These are phyloP conservation scores for Murraya koenigii DNA, from an alignment of 345 rosid species.

Conservation along the genomic window DNA sequence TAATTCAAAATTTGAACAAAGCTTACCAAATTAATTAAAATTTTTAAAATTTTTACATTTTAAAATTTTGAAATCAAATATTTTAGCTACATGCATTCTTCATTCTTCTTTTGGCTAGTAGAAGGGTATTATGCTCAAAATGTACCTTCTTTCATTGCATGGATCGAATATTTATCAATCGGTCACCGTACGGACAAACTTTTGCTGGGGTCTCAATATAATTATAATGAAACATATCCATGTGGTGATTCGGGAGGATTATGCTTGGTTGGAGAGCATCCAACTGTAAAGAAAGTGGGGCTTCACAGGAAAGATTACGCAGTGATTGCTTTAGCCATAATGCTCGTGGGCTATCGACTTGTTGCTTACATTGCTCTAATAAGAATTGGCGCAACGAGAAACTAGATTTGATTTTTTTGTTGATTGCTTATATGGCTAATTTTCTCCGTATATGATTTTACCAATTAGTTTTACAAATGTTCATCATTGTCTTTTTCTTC, in stretches of 20 bases:
- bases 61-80: too few relatives aligned
- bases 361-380: slow-evolving; percentile 46
- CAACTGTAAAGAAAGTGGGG: slow-evolving; percentile 33
- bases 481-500: not conserved
- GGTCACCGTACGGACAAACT: slow-evolving; percentile 45
- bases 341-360: slow-evolving; percentile 43
- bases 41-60: too few relatives aligned
- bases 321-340: slow-evolving; percentile 32
- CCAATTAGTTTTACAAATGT: not conserved
- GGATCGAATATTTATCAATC: slow-evolving; percentile 46
- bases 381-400: slow-evolving; percentile 30
- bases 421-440: not conserved
- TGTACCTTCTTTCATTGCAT: slow-evolving; percentile 45
- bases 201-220: slow-evolving; percentile 43
- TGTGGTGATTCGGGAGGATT: slow-evolving; percentile 18
- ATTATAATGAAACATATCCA: slow-evolving; percentile 30
- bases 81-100: too few relatives aligned
- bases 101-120: too few relatives aligned
- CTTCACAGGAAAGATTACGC: slow-evolving; percentile 31
- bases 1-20: too few relatives aligned
- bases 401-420: not conserved
- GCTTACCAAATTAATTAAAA: too few relatives aligned
- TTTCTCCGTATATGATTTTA: not conserved
- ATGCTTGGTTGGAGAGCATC: slow-evolving; percentile 44
- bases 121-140: slow-evolving; percentile 52